Conservation (phyloP, 257 asterid genomes). For the Solanum lycopersicoides region DNA sequence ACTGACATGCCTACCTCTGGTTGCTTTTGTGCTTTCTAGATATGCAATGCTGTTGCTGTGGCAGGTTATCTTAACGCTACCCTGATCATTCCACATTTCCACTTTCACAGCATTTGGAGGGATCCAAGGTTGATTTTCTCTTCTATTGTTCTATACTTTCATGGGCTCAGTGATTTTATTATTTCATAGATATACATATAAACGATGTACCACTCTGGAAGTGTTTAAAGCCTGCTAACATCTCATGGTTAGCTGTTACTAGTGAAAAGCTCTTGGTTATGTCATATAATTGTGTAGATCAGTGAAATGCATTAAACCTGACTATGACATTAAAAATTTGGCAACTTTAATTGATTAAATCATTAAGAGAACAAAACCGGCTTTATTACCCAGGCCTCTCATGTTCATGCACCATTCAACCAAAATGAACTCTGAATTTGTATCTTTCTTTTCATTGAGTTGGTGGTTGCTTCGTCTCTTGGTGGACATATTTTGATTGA, state of each 20-base stretch:
- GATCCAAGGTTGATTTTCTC: constrained; percentile 66
- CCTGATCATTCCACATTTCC: constrained; percentile 85
- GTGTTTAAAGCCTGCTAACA: neutral
- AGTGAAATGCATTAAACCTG: neutral
- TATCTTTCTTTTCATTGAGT: neutral
- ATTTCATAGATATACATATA: neutral
- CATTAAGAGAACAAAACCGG: neutral
- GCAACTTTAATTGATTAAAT: neutral
- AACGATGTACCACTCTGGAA: neutral
- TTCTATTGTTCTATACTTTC: neutral
- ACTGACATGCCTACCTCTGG: neutral
- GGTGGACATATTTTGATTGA: neutral
- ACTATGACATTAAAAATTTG: neutral
- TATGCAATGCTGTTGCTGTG: constrained; percentile 99
- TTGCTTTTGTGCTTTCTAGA: constrained; percentile 42
- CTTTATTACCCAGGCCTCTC: neutral
- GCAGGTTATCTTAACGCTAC: constrained; percentile 97
- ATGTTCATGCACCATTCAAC: neutral
- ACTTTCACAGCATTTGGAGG: constrained; percentile 96
- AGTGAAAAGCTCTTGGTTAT: neutral
- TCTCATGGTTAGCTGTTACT: neutral
- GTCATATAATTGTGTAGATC: neutral
- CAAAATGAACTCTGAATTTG: neutral
- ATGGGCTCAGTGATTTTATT: neutral
- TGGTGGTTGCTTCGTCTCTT: neutral